Conservation (phyloP, 2,329 filamentous ascomycete species). For the Tolypocladium capitatum region DNA sequence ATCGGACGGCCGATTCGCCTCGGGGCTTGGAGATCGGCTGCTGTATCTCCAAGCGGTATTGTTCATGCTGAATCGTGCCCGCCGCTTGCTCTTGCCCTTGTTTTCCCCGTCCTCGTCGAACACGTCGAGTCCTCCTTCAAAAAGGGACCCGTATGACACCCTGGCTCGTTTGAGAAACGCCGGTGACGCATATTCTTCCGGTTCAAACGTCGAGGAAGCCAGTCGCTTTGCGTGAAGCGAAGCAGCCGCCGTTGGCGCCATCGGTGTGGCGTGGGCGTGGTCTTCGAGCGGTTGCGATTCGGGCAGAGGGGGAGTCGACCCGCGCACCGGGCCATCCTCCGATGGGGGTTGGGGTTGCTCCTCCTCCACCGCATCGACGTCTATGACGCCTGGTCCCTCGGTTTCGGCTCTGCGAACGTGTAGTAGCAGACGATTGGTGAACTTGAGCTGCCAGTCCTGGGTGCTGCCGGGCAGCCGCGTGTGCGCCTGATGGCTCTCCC, state of each 20-base stretch:
- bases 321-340: background rate
- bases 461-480: constrained; percentile 35
- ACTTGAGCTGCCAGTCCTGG: constrained; percentile 47
- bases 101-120: constrained; percentile 48
- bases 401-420: constrained; percentile 29
- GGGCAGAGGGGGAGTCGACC: background rate
- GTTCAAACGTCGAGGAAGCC: constrained; percentile 21
- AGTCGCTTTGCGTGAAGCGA: constrained; percentile 18
- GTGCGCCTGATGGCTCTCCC: constrained; percentile 39
- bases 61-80: constrained; percentile 52
- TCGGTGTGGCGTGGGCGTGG: constrained; percentile 1
- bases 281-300: background rate
- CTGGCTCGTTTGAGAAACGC: constrained; percentile 64
- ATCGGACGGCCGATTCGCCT: constrained; percentile 26
- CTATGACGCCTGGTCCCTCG: constrained; percentile 33
- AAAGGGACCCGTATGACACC: constrained; percentile 54
- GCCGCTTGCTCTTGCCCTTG: constrained; percentile 38
- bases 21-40: constrained; percentile 58
- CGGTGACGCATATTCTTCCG: constrained; percentile 57
- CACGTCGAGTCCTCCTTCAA: constrained; percentile 51
- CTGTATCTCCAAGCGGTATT: constrained; percentile 62
- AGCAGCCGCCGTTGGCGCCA: constrained; percentile 1
- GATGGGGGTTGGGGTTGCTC: constrained; percentile 5
- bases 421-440: constrained; percentile 34
- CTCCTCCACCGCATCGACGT: constrained; percentile 28